Percentiles rank a stretch among this genome's conserved stretches.
phyloP scores from a whole-genome alignment of 73 alveolate species.

The Tetrahymena malaccensis region DNA sequence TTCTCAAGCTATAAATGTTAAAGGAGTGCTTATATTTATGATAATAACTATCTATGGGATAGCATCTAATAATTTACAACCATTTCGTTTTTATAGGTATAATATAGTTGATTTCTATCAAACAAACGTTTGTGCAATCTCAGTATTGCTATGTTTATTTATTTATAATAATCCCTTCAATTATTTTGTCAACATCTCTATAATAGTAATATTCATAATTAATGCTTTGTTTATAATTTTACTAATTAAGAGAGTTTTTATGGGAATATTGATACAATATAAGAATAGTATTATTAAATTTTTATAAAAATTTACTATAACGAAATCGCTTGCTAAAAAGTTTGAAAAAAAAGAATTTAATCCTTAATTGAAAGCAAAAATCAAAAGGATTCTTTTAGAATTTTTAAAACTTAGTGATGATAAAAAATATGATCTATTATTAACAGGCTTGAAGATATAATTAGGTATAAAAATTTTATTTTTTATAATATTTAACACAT shows the following conservation, averaged over 20 bases:
- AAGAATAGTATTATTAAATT: background rate
- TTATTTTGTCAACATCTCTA: background rate
- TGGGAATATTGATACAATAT: background rate
- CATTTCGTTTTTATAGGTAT: background rate
- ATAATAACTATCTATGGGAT: background rate
- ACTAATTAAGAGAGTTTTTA: background rate
- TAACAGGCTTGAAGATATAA: background rate
- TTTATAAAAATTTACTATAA: background rate
- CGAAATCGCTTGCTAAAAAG: background rate
- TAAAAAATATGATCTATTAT: background rate
- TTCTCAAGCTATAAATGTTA: background rate
- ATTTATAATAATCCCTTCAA: background rate
- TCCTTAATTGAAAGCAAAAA: background rate
- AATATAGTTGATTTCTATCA: background rate
- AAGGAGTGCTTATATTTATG: background rate
- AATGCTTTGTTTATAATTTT: background rate
- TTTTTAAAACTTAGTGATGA: background rate
- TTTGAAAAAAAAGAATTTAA: background rate
- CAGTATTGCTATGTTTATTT: background rate
- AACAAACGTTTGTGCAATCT: background rate
- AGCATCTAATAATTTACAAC: background rate
- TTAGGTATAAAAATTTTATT: background rate
- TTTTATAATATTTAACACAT: too few relatives aligned
- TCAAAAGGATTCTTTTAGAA: background rate
- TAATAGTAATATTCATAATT: background rate